Conservation (phyloP, 306 rosid genomes). For the Vigna angularis region DNA sequence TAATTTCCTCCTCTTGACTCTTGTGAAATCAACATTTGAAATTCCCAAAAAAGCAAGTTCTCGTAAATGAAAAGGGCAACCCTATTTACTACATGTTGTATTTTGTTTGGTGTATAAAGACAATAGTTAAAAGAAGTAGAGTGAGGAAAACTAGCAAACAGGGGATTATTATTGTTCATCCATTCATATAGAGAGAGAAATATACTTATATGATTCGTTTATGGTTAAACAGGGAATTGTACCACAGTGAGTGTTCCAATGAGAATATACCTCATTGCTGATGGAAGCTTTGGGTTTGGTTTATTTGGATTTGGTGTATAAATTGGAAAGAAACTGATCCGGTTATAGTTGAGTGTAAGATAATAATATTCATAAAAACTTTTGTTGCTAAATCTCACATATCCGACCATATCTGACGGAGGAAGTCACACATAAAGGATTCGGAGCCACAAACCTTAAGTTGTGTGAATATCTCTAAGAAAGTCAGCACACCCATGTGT, state of each 20-base stretch:
- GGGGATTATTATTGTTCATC: not conserved
- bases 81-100: not conserved
- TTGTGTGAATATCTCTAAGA: not conserved
- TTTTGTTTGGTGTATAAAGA: not conserved
- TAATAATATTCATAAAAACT: not conserved
- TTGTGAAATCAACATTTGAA: constrained; percentile 20
- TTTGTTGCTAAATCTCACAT: constrained; percentile 16
- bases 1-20: not conserved
- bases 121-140: too few species aligned
- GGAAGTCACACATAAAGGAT: not conserved
- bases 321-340: not conserved
- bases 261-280: not conserved
- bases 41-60: not conserved
- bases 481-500: not conserved
- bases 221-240: not conserved
- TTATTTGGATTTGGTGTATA: not conserved
- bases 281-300: not conserved
- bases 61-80: not conserved
- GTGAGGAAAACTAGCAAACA: not conserved
- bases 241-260: not conserved
- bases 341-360: constrained; percentile 4
- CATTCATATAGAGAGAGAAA: not conserved
- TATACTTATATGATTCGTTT: not conserved
- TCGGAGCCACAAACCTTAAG: not conserved
- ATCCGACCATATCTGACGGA: not conserved